Evolutionary conservation across 805 yeast species (phyloP).

Genomic region (Barnettozyma vustinii): DNA sequence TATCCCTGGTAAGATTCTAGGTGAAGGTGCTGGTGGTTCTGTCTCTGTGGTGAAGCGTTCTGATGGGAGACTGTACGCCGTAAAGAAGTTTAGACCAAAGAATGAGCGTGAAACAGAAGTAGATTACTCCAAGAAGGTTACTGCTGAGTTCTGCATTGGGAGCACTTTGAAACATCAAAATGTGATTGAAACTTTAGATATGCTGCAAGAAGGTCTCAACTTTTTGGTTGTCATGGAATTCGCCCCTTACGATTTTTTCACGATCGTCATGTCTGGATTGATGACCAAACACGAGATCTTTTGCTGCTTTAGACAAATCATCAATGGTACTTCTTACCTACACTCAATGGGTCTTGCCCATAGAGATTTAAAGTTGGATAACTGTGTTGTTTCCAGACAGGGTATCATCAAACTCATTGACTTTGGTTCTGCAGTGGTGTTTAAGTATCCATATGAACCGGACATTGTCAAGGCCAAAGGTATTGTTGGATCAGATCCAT

Average conservation of each 20-base stretch:
- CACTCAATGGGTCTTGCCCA: constrained; percentile 87
- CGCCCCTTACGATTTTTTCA: constrained; percentile 87
- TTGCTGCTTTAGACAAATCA: constrained; percentile 81
- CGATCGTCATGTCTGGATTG: constrained; percentile 84
- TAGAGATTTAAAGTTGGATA: constrained; percentile 87
- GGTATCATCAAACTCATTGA: constrained; percentile 87
- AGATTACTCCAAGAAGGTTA: constrained; percentile 73
- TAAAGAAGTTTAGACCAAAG: constrained; percentile 76
- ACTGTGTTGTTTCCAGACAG: constrained; percentile 72
- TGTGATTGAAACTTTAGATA: constrained; percentile 74
- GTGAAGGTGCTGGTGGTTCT: constrained; percentile 94
- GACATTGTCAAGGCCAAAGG: constrained; percentile 69
- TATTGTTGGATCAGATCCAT: constrained; percentile 93
- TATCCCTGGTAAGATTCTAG: constrained; percentile 64
- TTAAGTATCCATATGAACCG: constrained; percentile 56
- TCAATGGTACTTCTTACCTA: constrained; percentile 67
- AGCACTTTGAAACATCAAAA: constrained; percentile 74
- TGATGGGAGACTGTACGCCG: constrained; percentile 68
- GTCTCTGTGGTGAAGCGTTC: constrained; percentile 71
- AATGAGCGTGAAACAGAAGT: constrained; percentile 53
- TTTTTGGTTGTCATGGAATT: constrained; percentile 87
- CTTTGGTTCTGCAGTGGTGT: constrained; percentile 88
- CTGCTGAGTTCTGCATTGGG: constrained; percentile 79
- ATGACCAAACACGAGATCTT: constrained; percentile 65
- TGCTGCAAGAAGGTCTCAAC: constrained; percentile 59